Evolutionary conservation across 495 filamentous ascomycete genomes (phyloP), one percentile per base, ranked within the genome.

Genomic region (Penicillium paradoxum): DNA sequence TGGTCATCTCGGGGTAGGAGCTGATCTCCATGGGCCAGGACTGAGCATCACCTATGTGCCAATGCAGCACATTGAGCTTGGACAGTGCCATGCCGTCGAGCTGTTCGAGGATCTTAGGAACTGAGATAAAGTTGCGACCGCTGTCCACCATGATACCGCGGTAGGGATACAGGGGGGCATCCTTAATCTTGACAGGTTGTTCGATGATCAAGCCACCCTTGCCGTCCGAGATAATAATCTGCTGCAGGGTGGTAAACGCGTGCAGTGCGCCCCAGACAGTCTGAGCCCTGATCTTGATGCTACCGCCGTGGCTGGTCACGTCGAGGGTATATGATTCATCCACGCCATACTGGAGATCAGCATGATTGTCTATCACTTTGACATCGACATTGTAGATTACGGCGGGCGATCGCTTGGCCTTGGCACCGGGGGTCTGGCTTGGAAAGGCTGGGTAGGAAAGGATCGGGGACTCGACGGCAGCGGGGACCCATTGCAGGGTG

Each of bases 281-380:
- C 47, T 76, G 55, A 21, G 78, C 65, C 3, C 64, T 74, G 58
- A 83, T 77, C 9, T 60, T 59, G 52, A 80, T 67, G 27, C 45
- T 63, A 43, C 54, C 57, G 1, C 70, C 67, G 17, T 50, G 55
- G 10, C 64, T 57, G 7, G 51, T 36, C 32, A 81, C 71, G 15
- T 73, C 67, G 17, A 83, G 55, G n/a, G 75, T 78, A 59, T 83
- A 83, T 0, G 78, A 80, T 59, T 83, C 80, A 57, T 83, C 75
- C 17, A 81, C 79, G 0, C 75, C 79, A 56, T 79, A 75, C 45
- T 78, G 73, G 13, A 80, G 64, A 45, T 74, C 69, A 0, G 73
- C 77, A 19, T 70, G 40, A 14, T 45, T 51, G 45, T 81, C 66
- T 3, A 62, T 49, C 10, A 82, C 60, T n/a, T 66, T 53, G 9